Evolutionary conservation across 148 eudicot genomes (phyloP).

Genomic region (Cornus kousa): DNA sequence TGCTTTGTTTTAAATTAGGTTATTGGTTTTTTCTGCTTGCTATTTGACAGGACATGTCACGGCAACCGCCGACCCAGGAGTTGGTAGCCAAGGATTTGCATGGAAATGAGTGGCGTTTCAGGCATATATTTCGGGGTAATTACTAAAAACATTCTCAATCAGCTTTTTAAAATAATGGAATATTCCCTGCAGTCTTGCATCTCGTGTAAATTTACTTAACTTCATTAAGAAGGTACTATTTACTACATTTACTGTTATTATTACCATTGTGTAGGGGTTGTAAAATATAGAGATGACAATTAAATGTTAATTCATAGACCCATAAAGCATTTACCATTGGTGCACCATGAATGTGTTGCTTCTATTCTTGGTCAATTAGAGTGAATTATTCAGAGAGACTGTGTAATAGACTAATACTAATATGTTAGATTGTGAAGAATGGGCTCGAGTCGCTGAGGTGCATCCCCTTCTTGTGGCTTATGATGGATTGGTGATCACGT

Average conservation of each 20-base stretch:
- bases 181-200: background rate
- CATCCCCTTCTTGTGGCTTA: no score
- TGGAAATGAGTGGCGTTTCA: slow-evolving; percentile 75
- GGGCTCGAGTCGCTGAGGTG: no score
- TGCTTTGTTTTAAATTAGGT: slow-evolving; percentile 2
- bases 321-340: background rate
- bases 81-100: slow-evolving; percentile 72
- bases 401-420: no score
- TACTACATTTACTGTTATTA: background rate
- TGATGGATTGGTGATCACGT: no score
- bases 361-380: no score
- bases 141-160: background rate
- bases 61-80: slow-evolving; percentile 87
- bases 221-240: background rate
- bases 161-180: background rate
- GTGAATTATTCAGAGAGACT: no score
- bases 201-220: background rate
- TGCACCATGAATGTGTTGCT: no score
- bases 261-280: background rate
- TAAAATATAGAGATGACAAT: background rate
- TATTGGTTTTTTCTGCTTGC: background rate
- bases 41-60: slow-evolving; percentile 69
- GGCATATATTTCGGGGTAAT: slow-evolving; percentile 81
- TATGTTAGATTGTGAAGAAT: no score
- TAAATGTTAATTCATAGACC: background rate